Percentiles rank a stretch among this genome's conserved stretches.
Evolutionary conservation across 768 basidiomycete species (phyloP).

Genomic region (Auricularia heimuer): DNA sequence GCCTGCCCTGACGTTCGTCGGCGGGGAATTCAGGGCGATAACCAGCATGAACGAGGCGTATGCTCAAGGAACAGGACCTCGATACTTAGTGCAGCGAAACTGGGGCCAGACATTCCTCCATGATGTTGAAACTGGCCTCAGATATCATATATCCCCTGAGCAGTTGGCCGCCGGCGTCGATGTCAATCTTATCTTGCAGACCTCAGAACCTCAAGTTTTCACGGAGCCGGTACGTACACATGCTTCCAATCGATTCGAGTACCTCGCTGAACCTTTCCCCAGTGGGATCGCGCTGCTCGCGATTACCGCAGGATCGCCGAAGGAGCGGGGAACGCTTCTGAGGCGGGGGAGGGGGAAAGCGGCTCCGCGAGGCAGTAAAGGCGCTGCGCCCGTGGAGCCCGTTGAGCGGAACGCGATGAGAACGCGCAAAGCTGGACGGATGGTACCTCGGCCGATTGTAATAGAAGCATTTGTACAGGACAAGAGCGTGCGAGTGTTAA

Average conservation of each 20-base stretch:
- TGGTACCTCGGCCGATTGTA: constrained; percentile 7
- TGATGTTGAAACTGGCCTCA: too few relatives aligned
- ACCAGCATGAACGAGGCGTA: too few relatives aligned
- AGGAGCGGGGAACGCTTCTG: not conserved
- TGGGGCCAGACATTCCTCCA: too few relatives aligned
- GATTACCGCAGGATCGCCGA: not conserved
- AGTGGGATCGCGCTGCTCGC: not conserved
- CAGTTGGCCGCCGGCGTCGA: too few relatives aligned
- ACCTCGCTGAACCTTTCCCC: not conserved
- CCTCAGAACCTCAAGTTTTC: not conserved
- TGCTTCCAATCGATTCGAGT: not conserved
- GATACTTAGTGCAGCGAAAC: too few relatives aligned
- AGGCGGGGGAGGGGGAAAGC: not conserved
- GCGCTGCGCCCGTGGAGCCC: not conserved
- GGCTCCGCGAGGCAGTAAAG: not conserved
- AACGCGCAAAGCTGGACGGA: constrained; percentile 3
- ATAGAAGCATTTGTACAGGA: constrained; percentile 7
- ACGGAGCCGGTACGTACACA: not conserved
- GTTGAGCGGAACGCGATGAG: constrained; percentile 7
- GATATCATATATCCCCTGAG: too few relatives aligned
- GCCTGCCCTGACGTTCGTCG: too few relatives aligned
- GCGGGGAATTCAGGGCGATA: too few relatives aligned
- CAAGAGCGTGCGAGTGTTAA: not conserved
- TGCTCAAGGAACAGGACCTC: too few relatives aligned
- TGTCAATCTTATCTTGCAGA: too few relatives aligned